phyloP scores from a whole-genome alignment of 2,329 filamentous ascomycete genomes.

The Cryphonectria naterciae region DNA sequence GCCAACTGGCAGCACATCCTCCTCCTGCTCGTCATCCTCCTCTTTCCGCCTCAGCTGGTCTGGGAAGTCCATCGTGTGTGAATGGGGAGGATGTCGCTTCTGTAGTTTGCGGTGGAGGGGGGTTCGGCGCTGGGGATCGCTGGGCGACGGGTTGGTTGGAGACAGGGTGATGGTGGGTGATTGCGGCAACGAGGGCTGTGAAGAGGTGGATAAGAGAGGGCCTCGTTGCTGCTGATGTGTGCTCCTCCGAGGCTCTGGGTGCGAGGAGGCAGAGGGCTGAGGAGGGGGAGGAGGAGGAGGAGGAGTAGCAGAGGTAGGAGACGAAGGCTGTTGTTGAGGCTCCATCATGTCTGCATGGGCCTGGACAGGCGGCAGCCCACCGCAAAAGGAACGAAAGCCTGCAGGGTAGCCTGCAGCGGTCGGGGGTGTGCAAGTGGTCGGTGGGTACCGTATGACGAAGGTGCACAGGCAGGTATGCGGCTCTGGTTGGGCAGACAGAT shows the following conservation, averaged over 20 bases:
- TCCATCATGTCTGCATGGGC: conserved; percentile 25
- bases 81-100: conserved; percentile 39
- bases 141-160: conserved; percentile 36
- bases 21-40: conserved; percentile 54
- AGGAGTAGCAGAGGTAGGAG: not conserved
- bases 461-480: conserved; percentile 18
- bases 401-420: conserved; percentile 21
- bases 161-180: conserved; percentile 21
- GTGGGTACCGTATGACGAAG: conserved; percentile 22
- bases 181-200: conserved; percentile 12
- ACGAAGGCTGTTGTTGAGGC: conserved; percentile 19
- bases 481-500: conserved; percentile 19
- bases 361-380: conserved; percentile 27
- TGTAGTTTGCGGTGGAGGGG: conserved; percentile 47
- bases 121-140: conserved; percentile 44
- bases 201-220: conserved; percentile 13
- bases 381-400: conserved; percentile 15
- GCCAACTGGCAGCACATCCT: conserved; percentile 51
- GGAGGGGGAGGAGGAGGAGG: not conserved
- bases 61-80: conserved; percentile 54
- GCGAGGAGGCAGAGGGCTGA: conserved; percentile 19
- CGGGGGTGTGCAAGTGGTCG: conserved; percentile 14
- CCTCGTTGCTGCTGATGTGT: conserved; percentile 10
- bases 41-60: conserved; percentile 54
- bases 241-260: conserved; percentile 3